phyloP scores from a whole-genome alignment of 2,329 filamentous ascomycete genomes.

The Fusarium palustre region DNA sequence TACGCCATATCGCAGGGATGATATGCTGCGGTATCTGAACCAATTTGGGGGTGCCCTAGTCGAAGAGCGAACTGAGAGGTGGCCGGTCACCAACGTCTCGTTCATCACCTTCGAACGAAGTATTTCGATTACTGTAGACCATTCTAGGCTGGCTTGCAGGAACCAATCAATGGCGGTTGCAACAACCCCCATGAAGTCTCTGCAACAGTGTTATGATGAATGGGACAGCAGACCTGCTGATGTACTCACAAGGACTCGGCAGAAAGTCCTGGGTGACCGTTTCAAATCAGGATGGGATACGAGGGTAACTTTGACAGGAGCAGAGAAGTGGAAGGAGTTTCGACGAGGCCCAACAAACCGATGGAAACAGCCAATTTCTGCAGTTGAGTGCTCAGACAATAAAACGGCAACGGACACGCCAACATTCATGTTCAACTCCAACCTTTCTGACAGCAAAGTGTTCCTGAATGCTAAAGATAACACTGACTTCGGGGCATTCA shows the following conservation, averaged over 20 bases:
- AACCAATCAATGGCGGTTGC: background rate
- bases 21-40: too few relatives aligned
- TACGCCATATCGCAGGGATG: too few relatives aligned
- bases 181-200: background rate
- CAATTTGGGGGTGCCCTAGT: background rate
- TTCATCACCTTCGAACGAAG: background rate
- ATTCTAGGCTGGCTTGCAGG: too few relatives aligned
- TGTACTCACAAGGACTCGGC: background rate
- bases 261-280: background rate
- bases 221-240: background rate
- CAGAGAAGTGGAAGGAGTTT: background rate
- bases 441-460: background rate
- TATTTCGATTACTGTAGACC: background rate
- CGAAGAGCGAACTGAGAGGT: background rate
- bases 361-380: background rate
- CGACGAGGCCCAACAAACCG: background rate
- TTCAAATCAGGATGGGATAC: background rate
- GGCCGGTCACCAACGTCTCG: background rate
- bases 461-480: accelerated
- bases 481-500: background rate
- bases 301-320: accelerated
- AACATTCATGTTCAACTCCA: background rate
- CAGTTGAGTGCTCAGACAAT: background rate
- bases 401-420: accelerated
- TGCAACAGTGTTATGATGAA: background rate